A percentile compares a stretch with the other conserved stretches of the same genome.
These are phyloP conservation scores for Suillus variegatus DNA, from an alignment of 768 basidiomycete species.

Conservation along the genomic window DNA sequence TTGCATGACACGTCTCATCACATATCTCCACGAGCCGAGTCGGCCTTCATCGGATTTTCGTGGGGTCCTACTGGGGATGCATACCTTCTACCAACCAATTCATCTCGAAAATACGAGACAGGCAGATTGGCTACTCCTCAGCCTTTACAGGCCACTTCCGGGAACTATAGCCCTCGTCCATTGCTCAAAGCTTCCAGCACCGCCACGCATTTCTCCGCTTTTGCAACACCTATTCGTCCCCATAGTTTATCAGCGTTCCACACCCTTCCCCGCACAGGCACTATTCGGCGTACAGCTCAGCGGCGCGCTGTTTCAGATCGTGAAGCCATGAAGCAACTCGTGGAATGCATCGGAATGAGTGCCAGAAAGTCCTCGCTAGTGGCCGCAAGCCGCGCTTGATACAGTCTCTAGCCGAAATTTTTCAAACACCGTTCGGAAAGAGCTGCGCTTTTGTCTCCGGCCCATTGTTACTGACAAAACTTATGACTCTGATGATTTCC, in stretches of 20 bases:
- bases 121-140: slow-evolving; percentile 23
- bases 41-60: slow-evolving; percentile 81
- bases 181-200: slow-evolving; percentile 13
- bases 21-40: slow-evolving; percentile 34
- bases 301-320: slow-evolving; percentile 69
- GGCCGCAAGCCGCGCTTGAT: slow-evolving; percentile 72
- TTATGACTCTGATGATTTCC: slow-evolving; percentile 22
- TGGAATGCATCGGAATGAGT: slow-evolving; percentile 83
- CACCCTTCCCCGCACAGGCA: slow-evolving; percentile 60
- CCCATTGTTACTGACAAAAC: slow-evolving; percentile 24
- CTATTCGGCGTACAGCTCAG: slow-evolving; percentile 48
- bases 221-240: slow-evolving; percentile 65
- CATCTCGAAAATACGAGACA: slow-evolving; percentile 1
- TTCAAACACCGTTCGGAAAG: slow-evolving; percentile 45
- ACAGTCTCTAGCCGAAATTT: slow-evolving; percentile 31
- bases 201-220: slow-evolving; percentile 35
- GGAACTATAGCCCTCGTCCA: slow-evolving; percentile 12
- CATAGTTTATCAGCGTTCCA: slow-evolving; percentile 36
- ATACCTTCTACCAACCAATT: slow-evolving; percentile 40
- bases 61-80: slow-evolving; percentile 78
- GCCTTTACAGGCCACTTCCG: slow-evolving; percentile 21
- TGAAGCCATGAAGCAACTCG: slow-evolving; percentile 86
- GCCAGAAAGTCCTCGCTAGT: slow-evolving; percentile 80
- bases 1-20: slow-evolving; percentile 43
- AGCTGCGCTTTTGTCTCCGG: slow-evolving; percentile 45